These are phyloP conservation scores for Xylariaceae sp. DNA, from an alignment of 2,329 filamentous ascomycete genomes.

Conservation along the genomic window DNA sequence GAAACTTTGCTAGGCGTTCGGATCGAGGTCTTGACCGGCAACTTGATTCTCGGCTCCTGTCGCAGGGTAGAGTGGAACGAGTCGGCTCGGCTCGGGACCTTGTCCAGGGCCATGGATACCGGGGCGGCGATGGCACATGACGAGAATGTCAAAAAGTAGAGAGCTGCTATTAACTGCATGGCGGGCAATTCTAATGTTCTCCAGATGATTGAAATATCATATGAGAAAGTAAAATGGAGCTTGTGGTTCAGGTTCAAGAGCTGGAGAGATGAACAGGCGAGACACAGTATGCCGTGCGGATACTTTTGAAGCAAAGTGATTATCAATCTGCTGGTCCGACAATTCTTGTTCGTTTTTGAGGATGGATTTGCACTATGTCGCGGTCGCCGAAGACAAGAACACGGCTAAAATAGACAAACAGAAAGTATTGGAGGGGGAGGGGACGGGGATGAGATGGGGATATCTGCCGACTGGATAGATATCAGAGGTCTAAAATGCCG, in stretches of 20 bases:
- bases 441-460: not conserved
- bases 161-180: conserved; percentile 28
- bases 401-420: conserved; percentile 16
- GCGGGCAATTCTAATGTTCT: conserved; percentile 1
- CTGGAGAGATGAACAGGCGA: not conserved
- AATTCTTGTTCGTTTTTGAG: not conserved
- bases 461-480: conserved; percentile 1
- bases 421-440: not conserved
- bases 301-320: not conserved
- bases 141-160: conserved; percentile 24
- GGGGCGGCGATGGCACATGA: conserved; percentile 24
- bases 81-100: conserved; percentile 9
- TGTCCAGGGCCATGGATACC: conserved; percentile 10
- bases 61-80: not conserved
- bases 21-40: conserved; percentile 5
- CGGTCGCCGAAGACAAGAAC: not conserved
- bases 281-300: not conserved
- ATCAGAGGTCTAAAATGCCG: not conserved
- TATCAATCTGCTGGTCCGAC: not conserved
- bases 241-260: not conserved
- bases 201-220: not conserved
- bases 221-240: not conserved
- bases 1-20: not conserved
- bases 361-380: not conserved
- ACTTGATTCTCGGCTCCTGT: conserved; percentile 14